Evolutionary conservation across 768 basidiomycete species (phyloP).

Genomic region (Podaxis sp.): DNA sequence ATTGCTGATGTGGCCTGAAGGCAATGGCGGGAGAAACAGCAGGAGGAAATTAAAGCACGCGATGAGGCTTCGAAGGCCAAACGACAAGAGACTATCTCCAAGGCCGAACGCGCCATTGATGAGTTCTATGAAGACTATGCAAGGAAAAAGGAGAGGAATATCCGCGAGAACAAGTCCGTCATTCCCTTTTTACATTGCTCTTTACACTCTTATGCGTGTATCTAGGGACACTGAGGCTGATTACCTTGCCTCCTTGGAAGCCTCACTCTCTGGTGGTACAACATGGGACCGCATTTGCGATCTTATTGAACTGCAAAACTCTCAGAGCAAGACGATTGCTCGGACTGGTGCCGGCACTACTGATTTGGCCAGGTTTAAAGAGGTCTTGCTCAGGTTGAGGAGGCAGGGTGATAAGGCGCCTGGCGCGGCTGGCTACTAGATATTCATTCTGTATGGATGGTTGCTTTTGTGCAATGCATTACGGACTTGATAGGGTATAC

Average conservation of each 20-base stretch:
- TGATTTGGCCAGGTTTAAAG: slow-evolving; percentile 87
- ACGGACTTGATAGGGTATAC: background rate
- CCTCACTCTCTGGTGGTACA: slow-evolving; percentile 80
- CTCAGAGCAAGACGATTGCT: slow-evolving; percentile 94
- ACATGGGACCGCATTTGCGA: slow-evolving; percentile 95
- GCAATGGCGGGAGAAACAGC: slow-evolving; percentile 85
- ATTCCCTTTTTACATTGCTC: background rate
- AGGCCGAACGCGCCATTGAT: slow-evolving; percentile 84
- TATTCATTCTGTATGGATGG: slow-evolving; percentile 10
- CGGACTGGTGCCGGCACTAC: slow-evolving; percentile 84
- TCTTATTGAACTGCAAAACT: slow-evolving; percentile 85
- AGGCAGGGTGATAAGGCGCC: slow-evolving; percentile 90
- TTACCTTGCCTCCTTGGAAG: slow-evolving; percentile 68
- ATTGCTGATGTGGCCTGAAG: slow-evolving; percentile 30
- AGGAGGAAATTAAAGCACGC: slow-evolving; percentile 74
- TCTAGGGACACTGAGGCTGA: slow-evolving; percentile 81
- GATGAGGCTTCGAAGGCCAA: slow-evolving; percentile 76
- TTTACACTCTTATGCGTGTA: background rate
- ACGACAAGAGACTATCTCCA: slow-evolving; percentile 77
- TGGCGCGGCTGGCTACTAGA: slow-evolving; percentile 88
- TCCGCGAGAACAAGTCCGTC: slow-evolving; percentile 89
- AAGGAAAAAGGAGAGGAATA: slow-evolving; percentile 82
- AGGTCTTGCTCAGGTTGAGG: slow-evolving; percentile 83
- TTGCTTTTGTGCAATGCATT: background rate
- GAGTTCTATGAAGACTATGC: slow-evolving; percentile 89